Base-by-base conservation (phyloP, 345 rosid genomes). In the Eutrema heterophyllum region DNA sequence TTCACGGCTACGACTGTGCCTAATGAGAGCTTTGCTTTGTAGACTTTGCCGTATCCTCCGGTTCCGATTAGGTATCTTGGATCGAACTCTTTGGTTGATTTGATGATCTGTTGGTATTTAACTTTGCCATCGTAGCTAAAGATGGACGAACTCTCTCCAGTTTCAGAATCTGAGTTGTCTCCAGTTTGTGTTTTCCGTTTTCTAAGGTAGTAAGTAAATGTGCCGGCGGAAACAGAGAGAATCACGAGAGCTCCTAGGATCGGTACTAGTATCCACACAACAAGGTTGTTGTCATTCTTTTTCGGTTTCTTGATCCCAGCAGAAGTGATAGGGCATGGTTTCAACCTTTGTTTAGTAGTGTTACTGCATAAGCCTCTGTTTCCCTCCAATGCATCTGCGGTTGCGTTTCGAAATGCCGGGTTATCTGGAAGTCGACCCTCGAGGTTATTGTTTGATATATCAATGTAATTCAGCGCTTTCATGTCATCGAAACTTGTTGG, bases 281-380 rank as follows among this genome's bases (percentile, higher is more conserved):
- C 2, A 27, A 72, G 14, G n/a, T 26, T 21, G 36, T 8, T 2
- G n/a, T 21, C 15, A 0, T 57, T 44, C 18, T 53, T 64, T 6
- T 54, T 33, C 1, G 57, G 2, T 64, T 64, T 35, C 52, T 35
- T 66, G 27, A 26, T 16, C 32, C 1, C 57, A 5, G 0, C 2
- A 8, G 33, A 10, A 5, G 18, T 45, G 10, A 33, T 11, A 6
- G 67, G 65, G 79, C 84, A 83, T n/a, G 75, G 70, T 2, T 41
- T 71, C 18, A 81, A 59, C n/a, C 51, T 57, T n/a, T 64, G 69
- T 53, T 6, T 50, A 27, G 48, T 13, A 21, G 2, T 5, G 3
- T 18, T n/a, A 66, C 84, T 75, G 38, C 86, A 83, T 33, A 83
- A 63, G 26, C 68, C 83, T 46, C 21, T 75, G 51, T 83, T 83